Conservation (phyloP, 2,329 filamentous ascomycete genomes). For the Aspergillus ruber region DNA sequence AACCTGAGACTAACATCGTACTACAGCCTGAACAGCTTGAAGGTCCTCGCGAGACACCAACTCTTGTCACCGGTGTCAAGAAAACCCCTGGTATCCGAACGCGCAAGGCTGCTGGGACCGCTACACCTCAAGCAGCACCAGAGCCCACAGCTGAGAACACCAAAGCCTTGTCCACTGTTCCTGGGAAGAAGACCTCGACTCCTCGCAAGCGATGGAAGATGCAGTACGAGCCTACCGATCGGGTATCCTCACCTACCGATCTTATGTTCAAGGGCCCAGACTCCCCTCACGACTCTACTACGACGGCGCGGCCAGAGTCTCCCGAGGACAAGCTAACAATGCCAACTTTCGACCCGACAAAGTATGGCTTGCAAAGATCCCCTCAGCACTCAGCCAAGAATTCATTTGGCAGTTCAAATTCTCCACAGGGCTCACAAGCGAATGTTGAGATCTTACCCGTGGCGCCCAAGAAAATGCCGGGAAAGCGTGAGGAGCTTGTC, state of each 20-base stretch:
- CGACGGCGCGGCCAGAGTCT: neutral
- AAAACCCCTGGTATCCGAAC: constrained; percentile 15
- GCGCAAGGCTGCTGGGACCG: constrained; percentile 5
- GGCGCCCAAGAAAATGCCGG: neutral
- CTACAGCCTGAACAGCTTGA: neutral
- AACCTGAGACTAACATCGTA: neutral
- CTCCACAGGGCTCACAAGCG: neutral
- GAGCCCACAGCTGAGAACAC: neutral
- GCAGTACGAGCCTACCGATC: constrained; percentile 8
- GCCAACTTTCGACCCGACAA: constrained; percentile 12
- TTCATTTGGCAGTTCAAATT: neutral
- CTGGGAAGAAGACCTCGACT: constrained; percentile 3
- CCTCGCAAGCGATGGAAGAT: constrained; percentile 14
- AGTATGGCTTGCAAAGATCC: constrained; percentile 9
- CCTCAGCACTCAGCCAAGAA: neutral
- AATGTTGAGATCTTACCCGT: neutral
- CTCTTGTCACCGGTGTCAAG: neutral
- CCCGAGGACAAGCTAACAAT: constrained; percentile 2
- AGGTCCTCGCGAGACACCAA: neutral
- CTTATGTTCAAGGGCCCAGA: neutral
- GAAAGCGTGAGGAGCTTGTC: constrained; percentile 6
- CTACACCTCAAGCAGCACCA: neutral
- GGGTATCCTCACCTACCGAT: neutral
- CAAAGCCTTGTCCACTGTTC: neutral
- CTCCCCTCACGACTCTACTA: neutral